A percentile compares a stretch with the other conserved stretches of the same genome.
Conservation (phyloP, 2,329 filamentous ascomycete genomes). For the Keithomyces neogunnii region DNA sequence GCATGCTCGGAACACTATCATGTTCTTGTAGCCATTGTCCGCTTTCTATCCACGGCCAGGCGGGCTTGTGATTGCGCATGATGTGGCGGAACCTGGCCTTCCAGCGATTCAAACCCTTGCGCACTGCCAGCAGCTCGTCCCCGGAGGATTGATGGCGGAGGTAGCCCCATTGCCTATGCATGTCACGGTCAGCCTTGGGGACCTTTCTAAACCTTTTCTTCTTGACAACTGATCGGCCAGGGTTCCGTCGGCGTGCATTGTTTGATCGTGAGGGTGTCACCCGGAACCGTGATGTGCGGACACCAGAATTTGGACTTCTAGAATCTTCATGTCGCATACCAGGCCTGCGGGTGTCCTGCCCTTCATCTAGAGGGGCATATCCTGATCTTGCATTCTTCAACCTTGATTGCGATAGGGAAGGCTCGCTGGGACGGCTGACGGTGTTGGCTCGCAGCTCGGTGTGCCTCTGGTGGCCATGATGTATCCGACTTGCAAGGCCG, state of each 20-base stretch:
- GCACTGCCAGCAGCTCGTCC: slow-evolving; percentile 14
- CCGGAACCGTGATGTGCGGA: neutral
- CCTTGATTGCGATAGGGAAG: neutral
- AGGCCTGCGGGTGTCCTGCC: neutral
- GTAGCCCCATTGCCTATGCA: slow-evolving; percentile 23
- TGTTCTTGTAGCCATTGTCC: slow-evolving; percentile 22
- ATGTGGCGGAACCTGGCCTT: slow-evolving; percentile 18
- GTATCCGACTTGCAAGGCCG: neutral
- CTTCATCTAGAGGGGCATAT: neutral
- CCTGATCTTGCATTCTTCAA: neutral
- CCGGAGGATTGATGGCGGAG: slow-evolving; percentile 18
- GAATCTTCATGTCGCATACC: neutral
- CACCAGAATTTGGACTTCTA: neutral
- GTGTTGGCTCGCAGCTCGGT: neutral
- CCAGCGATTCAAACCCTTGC: slow-evolving; percentile 20
- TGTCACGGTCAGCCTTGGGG: neutral
- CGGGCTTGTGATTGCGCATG: slow-evolving; percentile 3
- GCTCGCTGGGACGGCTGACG: neutral
- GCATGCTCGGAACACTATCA: slow-evolving; percentile 21
- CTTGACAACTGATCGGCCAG: neutral
- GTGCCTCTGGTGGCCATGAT: neutral
- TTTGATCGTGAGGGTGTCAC: neutral
- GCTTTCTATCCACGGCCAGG: slow-evolving; percentile 18
- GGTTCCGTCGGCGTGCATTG: neutral
- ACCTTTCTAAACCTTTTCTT: neutral